phyloP scores from a whole-genome alignment of 2,329 filamentous ascomycete species.

The Pseudonectria foliicola region DNA sequence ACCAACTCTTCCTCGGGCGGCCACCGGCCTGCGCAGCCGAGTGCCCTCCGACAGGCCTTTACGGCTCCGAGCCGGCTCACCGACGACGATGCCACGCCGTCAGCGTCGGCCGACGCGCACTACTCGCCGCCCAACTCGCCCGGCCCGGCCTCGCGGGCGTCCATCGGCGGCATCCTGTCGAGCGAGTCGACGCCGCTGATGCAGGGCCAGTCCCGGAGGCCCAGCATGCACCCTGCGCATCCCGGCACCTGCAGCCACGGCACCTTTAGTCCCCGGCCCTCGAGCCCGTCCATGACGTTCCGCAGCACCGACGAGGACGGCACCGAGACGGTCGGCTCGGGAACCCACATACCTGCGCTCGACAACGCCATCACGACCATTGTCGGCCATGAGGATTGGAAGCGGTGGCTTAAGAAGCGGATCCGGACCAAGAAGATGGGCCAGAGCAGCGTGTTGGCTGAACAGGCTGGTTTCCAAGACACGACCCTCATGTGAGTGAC shows the following conservation, averaged over 20 bases:
- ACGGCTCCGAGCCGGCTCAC: slow-evolving; percentile 22
- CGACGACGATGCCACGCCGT: slow-evolving; percentile 5
- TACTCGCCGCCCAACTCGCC: slow-evolving; percentile 17
- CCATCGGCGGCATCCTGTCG: slow-evolving; percentile 14
- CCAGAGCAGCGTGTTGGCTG: slow-evolving; percentile 64
- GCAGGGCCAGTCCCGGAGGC: slow-evolving; percentile 13
- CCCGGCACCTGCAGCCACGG: slow-evolving; percentile 60
- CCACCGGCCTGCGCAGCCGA: slow-evolving; percentile 37
- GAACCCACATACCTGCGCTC: slow-evolving; percentile 28
- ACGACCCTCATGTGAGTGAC: slow-evolving; percentile 63
- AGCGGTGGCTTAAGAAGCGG: slow-evolving; percentile 40
- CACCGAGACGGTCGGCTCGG: slow-evolving; percentile 26
- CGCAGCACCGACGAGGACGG: slow-evolving; percentile 24
- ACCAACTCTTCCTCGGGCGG: slow-evolving; percentile 23
- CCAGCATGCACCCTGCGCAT: slow-evolving; percentile 29
- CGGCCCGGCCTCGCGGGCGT: slow-evolving; percentile 15
- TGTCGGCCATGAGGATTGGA: slow-evolving; percentile 38
- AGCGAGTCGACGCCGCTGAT: slow-evolving; percentile 49
- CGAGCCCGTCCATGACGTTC: slow-evolving; percentile 36
- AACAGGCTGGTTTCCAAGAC: slow-evolving; percentile 66
- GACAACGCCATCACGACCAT: slow-evolving; percentile 33
- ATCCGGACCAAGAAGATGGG: slow-evolving; percentile 61
- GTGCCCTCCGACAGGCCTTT: slow-evolving; percentile 39
- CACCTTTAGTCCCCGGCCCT: slow-evolving; percentile 64
- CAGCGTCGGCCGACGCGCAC: slow-evolving; percentile 6